A percentile compares a stretch with the other conserved stretches of the same genome.
Evolutionary conservation across 352 stramenopile genomes (phyloP).

Genomic region (Halophytophthora polymorphica): DNA sequence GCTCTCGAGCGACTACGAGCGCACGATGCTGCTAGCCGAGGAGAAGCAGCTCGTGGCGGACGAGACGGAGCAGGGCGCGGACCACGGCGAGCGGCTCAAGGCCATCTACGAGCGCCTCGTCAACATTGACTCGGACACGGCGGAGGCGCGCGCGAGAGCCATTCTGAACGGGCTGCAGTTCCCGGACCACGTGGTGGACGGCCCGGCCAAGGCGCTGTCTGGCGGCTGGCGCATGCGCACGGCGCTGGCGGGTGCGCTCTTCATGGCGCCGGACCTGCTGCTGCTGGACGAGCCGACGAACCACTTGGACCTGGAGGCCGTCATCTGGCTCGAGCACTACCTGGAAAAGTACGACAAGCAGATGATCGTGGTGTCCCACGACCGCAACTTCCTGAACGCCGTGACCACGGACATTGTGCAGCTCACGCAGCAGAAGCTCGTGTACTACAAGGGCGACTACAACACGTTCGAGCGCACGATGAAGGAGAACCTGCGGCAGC

Average conservation of each 20-base stretch:
- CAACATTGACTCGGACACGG: constrained; percentile 89
- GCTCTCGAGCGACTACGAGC: constrained; percentile 93
- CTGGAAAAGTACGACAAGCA: constrained; percentile 91
- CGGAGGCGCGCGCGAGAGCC: constrained; percentile 84
- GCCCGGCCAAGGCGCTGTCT: constrained; percentile 88
- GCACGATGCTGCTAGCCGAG: constrained; percentile 87
- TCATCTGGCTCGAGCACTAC: constrained; percentile 93
- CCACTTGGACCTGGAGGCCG: constrained; percentile 89
- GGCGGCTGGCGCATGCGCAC: constrained; percentile 95
- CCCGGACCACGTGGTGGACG: constrained; percentile 87
- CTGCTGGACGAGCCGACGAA: constrained; percentile 95
- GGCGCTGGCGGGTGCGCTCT: constrained; percentile 92
- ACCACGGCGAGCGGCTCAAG: constrained; percentile 58
- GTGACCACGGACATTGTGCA: constrained; percentile 96
- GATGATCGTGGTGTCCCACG: constrained; percentile 94
- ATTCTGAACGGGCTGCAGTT: constrained; percentile 96
- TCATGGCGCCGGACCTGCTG: constrained; percentile 94
- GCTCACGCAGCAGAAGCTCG: constrained; percentile 90
- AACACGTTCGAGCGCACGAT: constrained; percentile 94
- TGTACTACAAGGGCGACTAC: constrained; percentile 95
- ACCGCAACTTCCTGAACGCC: constrained; percentile 96
- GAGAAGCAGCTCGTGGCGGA: constrained; percentile 89
- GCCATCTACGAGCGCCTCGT: constrained; percentile 87
- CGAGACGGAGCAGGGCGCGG: constrained; percentile 22
- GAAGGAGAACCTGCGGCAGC: constrained; percentile 92